Evolutionary conservation across 495 filamentous ascomycete genomes (phyloP).

Genomic region (Elasticomyces elasticus): DNA sequence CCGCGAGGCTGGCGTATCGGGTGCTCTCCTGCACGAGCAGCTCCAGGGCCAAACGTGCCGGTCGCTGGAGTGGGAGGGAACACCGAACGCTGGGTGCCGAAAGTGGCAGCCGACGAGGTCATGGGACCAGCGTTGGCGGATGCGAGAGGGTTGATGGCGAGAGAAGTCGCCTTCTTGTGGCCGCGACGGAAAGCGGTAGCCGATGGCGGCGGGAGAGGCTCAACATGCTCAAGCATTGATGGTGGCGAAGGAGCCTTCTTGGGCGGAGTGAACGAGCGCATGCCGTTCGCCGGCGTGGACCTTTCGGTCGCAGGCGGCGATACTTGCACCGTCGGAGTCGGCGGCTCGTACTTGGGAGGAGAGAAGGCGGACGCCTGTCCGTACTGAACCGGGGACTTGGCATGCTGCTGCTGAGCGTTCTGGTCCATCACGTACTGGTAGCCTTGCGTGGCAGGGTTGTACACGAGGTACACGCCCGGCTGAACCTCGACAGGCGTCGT

Average conservation of each 20-base stretch:
- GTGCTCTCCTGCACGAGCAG: slow-evolving; percentile 86
- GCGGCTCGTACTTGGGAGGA: slow-evolving; percentile 25
- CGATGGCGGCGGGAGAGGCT: slow-evolving; percentile 68
- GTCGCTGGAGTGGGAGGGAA: slow-evolving; percentile 74
- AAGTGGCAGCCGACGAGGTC: slow-evolving; percentile 42
- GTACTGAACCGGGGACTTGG: slow-evolving; percentile 30
- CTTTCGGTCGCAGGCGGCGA: slow-evolving; percentile 18
- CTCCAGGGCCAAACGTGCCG: slow-evolving; percentile 86
- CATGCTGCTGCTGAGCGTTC: slow-evolving; percentile 37
- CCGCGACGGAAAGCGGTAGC: slow-evolving; percentile 80
- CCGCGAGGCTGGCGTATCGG: slow-evolving; percentile 88
- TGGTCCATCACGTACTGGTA: slow-evolving; percentile 62
- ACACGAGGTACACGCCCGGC: slow-evolving; percentile 67
- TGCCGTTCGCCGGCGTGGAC: slow-evolving; percentile 38
- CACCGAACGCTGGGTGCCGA: slow-evolving; percentile 31
- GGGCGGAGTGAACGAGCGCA: slow-evolving; percentile 58
- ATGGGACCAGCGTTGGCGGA: slow-evolving; percentile 61
- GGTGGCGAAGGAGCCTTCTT: slow-evolving; percentile 54
- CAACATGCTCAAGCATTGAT: slow-evolving; percentile 41
- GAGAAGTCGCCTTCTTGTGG: slow-evolving; percentile 83
- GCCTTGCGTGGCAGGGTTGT: slow-evolving; percentile 73
- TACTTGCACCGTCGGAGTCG: slow-evolving; percentile 43
- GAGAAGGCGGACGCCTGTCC: slow-evolving; percentile 20
- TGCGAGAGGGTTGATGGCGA: slow-evolving; percentile 51
- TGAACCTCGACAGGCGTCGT: slow-evolving; percentile 64